phyloP scores from a whole-genome alignment of 106 monocot species.

The Cymbidium sinense region DNA sequence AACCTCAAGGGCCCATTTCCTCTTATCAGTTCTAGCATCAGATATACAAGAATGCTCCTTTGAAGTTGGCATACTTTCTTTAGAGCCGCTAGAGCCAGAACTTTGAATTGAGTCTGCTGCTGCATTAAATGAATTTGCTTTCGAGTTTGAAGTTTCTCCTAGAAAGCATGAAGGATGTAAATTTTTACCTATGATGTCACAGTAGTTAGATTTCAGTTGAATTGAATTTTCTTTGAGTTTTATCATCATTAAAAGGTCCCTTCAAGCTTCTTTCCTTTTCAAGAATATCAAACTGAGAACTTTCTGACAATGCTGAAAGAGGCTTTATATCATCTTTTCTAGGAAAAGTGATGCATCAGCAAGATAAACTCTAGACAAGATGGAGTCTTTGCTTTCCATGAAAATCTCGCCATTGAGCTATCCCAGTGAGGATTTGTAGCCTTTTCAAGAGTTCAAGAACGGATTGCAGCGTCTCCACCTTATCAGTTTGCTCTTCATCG shows the following conservation, averaged over 20 bases:
- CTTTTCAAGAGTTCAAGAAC: slow-evolving; percentile 78
- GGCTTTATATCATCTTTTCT: slow-evolving; percentile 81
- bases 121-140: neutral
- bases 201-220: slow-evolving; percentile 17
- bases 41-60: slow-evolving; percentile 21
- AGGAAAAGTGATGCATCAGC: slow-evolving; percentile 90
- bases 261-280: slow-evolving; percentile 1
- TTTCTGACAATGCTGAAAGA: slow-evolving; percentile 49
- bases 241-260: slow-evolving; percentile 1
- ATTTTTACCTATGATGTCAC: slow-evolving; percentile 17
- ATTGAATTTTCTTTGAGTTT: slow-evolving; percentile 2
- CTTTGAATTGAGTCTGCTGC: neutral
- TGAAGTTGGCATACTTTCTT: slow-evolving; percentile 13
- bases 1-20: slow-evolving; percentile 86
- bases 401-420: slow-evolving; percentile 7
- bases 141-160: slow-evolving; percentile 14
- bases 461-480: slow-evolving; percentile 72
- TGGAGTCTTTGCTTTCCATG: slow-evolving; percentile 27
- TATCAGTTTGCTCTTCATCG: slow-evolving; percentile 58
- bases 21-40: slow-evolving; percentile 59
- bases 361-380: slow-evolving; percentile 88
- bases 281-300: slow-evolving; percentile 11
- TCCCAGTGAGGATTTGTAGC: slow-evolving; percentile 25
- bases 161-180: slow-evolving; percentile 3
- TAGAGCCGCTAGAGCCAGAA: slow-evolving; percentile 14